These are phyloP conservation scores for Phytophthora nicotianae DNA, from an alignment of 352 stramenopile genomes.

Conservation along the genomic window DNA sequence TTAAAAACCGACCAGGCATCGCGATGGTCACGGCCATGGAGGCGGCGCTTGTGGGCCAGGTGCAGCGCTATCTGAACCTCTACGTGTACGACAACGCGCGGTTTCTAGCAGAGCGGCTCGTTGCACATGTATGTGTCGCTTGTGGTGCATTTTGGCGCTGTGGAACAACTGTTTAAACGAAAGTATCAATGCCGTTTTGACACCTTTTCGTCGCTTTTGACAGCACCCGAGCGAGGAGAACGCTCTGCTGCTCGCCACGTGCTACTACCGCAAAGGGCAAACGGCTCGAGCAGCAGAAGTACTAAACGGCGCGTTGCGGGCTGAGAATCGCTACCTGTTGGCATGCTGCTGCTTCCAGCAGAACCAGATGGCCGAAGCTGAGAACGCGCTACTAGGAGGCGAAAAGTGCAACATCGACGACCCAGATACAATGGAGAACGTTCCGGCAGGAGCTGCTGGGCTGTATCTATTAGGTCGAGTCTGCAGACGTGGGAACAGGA, in stretches of 20 bases:
- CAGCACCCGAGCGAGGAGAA: conserved; percentile 69
- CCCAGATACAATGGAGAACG: conserved; percentile 30
- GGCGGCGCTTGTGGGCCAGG: conserved; percentile 47
- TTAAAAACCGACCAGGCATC: conserved; percentile 24
- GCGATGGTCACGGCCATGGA: conserved; percentile 41
- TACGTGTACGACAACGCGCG: conserved; percentile 71
- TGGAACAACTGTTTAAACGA: conserved; percentile 17
- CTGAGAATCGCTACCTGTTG: conserved; percentile 73
- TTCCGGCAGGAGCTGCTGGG: conserved; percentile 89
- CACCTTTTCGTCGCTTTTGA: conserved; percentile 25
- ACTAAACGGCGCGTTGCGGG: conserved; percentile 42
- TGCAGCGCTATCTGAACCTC: conserved; percentile 55
- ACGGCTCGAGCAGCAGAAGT: conserved; percentile 57
- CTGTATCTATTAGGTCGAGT: conserved; percentile 93
- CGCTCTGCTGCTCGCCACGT: conserved; percentile 59
- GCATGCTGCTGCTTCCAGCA: conserved; percentile 77
- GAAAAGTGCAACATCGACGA: conserved; percentile 33
- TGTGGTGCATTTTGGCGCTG: conserved; percentile 7
- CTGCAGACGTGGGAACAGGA: conserved; percentile 87
- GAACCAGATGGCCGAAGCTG: conserved; percentile 81
- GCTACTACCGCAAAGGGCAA: conserved; percentile 68
- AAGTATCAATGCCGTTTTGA: conserved; percentile 23
- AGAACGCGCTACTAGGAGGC: conserved; percentile 88
- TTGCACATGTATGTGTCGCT: conserved; percentile 63
- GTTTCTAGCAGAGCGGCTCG: conserved; percentile 85